Base-by-base conservation (phyloP, 805 yeast genomes). In the Komagataella kurtzmanii region DNA sequence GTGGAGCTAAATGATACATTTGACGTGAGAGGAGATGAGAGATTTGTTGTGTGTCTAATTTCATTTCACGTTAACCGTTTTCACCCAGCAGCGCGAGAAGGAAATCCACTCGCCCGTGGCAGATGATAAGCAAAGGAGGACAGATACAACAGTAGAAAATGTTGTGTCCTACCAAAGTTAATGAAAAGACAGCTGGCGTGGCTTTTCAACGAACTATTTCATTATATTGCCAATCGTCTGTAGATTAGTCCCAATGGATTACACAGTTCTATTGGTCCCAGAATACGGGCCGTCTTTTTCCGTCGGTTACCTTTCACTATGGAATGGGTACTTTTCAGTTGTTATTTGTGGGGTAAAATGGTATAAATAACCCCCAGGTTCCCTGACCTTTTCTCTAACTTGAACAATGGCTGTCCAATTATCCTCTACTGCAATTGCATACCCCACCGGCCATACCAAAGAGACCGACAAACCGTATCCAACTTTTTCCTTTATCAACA, bases 401-500 rank as follows among this genome's bases (percentile, higher is more conserved):
- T 10, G 3, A 17, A 45, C 46, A 17, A 45, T 45, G 23, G 46
- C 47, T 17, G 43, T 56, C 21, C 56, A 54, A 49, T 62, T 70
- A 43, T 65, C 65, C 30, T 66, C 75, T 17, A 66, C 72, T 23
- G 53, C 64, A 17, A 58, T 60, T 17, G 49, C 54, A 7, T 76
- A 59, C 68, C 79, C 80, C 59, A 69, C 65, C 51, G 60, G 62
- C 14, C 80, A 75, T 59, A 55, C 65, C 7, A 52, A 55, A 8
- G 56, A 60, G 24, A 63, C 62, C 18, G 65, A 67, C 40, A 71
- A 69, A 58, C 77, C 78, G 2, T 76, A 76, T 56, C 49, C 72
- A 50, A 77, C 81, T 3, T 81, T 81, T 14, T 62, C 71, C 46
- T 77, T 77, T 60, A 58, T 69, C 55, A 67, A 80, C 60, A 80